Evolutionary conservation across 192 early-diverging fungal genomes (phyloP).

Genomic region (Backusella circina): DNA sequence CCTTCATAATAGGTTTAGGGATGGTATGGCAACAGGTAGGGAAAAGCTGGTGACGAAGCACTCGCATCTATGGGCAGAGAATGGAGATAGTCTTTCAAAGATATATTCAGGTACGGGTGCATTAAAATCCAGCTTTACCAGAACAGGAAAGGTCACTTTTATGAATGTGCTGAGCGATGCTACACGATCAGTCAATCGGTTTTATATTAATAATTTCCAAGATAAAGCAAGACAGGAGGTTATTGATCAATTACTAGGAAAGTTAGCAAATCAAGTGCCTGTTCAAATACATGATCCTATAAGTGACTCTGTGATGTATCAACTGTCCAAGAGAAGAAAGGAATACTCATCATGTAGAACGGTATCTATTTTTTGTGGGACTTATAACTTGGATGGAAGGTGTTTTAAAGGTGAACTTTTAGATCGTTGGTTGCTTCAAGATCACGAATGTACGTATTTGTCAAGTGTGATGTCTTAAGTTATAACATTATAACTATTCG

Average conservation of each 20-base stretch:
- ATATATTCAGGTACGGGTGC: conserved; percentile 98
- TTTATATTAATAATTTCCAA: conserved; percentile 94
- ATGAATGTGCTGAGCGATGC: conserved; percentile 87
- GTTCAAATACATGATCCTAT: conserved; percentile 54
- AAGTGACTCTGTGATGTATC: conserved; percentile 37
- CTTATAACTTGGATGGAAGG: conserved; percentile 92
- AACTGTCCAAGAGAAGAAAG: conserved; percentile 31
- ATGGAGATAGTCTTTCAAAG: conserved; percentile 88
- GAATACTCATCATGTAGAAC: conserved; percentile 58
- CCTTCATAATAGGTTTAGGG: conserved; percentile 31
- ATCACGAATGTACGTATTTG: conserved; percentile 32
- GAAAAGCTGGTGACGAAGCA: conserved; percentile 38
- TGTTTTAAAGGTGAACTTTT: conserved; percentile 59
- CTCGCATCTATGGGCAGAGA: conserved; percentile 77
- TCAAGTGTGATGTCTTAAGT: background rate
- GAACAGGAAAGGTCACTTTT: conserved; percentile 85
- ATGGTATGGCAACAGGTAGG: conserved; percentile 13
- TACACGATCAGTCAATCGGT: conserved; percentile 86
- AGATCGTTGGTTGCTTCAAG: conserved; percentile 59
- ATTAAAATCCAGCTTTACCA: conserved; percentile 84
- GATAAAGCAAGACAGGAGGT: conserved; percentile 92
- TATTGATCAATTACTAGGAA: conserved; percentile 84
- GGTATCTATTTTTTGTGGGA: conserved; percentile 75
- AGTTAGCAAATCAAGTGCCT: conserved; percentile 37
- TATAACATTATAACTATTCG: background rate